These are phyloP conservation scores for Fusarium phyllophilum DNA, from an alignment of 2,329 filamentous ascomycete genomes.

Conservation along the genomic window DNA sequence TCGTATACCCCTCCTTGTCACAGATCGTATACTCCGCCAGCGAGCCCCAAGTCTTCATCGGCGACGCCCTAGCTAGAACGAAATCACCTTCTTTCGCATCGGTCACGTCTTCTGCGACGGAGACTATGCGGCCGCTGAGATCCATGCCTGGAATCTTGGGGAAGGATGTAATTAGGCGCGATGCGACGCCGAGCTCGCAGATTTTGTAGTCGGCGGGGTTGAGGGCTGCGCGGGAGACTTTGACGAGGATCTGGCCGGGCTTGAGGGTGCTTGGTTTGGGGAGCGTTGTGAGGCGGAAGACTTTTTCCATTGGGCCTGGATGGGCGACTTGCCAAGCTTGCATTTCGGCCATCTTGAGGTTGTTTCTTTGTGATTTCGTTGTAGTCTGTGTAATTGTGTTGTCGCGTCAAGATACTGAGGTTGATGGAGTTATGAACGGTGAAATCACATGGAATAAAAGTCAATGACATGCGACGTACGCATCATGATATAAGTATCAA, in stretches of 20 bases:
- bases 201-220: conserved; percentile 64
- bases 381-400: not conserved
- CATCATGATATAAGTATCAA: not conserved
- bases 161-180: conserved; percentile 44
- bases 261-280: conserved; percentile 39
- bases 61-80: conserved; percentile 54
- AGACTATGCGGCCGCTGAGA: conserved; percentile 60
- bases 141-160: conserved; percentile 62
- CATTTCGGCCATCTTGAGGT: conserved; percentile 36
- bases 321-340: conserved; percentile 43
- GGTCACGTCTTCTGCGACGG: conserved; percentile 39
- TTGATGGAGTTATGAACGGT: not conserved
- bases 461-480: not conserved
- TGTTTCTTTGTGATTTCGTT: not conserved
- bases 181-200: conserved; percentile 52
- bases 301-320: conserved; percentile 41
- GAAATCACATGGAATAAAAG: not conserved
- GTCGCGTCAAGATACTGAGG: not conserved
- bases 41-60: conserved; percentile 50
- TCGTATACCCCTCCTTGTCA: conserved; percentile 47
- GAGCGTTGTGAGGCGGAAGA: conserved; percentile 34
- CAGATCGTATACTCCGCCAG: conserved; percentile 56
- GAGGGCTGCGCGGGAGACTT: conserved; percentile 54
- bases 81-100: conserved; percentile 53
- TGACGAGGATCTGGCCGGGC: conserved; percentile 53